Evolutionary conservation across 495 filamentous ascomycete genomes (phyloP), one percentile per base, ranked within the genome.

Genomic region (Xylaria curta): DNA sequence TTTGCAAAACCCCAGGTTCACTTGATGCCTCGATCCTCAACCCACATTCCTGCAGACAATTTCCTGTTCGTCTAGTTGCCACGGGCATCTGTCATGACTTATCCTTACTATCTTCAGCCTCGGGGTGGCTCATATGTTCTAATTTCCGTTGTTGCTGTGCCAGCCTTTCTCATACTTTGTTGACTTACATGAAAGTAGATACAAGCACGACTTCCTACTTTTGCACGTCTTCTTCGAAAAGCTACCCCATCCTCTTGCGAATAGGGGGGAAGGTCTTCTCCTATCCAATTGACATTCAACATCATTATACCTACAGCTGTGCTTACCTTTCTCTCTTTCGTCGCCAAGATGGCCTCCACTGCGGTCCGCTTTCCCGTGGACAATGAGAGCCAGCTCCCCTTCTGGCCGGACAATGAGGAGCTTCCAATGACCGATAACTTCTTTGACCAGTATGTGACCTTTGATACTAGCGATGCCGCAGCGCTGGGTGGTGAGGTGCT

Each of bases 361-460:
- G 74, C 77, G 54, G 68, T 77, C 15, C 75, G 76, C 12, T 80
- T 70, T 36, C 73, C 78, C 36, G 62, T 62, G 63, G 80, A 84
- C 82, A 84, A 78, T 71, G 75, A 75, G 63, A 76, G 67, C 72
- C 72, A 72, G 54, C 69, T 75, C 68, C 76, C 76, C 40, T 78
- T 72, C 71, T 81, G 81, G 78, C 79, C 78, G 42, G 81, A 83
- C 65, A 70, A 70, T 64, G 78, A 72, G 53, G 78, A 78, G 73
- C 77, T 82, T 13, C 78, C 72, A 61, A 78, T 75, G 68, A 71
- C 82, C 31, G 82, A 84, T 17, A 77, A 74, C 46, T 81, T 85
- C 81, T 83, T 84, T 83, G 84, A 85, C 44, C 80, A 86, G 66
- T 86, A 81, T 69, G 72, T 86, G 63, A 78, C 81, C 74, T 81